Base-by-base conservation (phyloP, 331 rosid species). In the Arachis monticola region DNA sequence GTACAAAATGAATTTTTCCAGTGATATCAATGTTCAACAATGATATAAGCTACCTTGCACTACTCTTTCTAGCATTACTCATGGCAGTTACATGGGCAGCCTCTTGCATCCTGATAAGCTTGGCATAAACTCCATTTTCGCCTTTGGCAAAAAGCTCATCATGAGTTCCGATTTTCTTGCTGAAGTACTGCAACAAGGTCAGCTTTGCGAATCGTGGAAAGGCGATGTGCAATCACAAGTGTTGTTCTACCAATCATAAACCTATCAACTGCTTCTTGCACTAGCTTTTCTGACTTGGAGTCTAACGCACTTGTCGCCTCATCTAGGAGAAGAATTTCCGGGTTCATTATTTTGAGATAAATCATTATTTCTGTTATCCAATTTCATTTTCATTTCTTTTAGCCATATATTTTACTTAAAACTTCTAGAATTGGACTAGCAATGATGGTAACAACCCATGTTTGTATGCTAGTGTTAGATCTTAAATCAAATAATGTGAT, bases 261-360 rank as follows among this genome's bases (percentile, higher is more conserved):
- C 60, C 96, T 86, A 73, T 92, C 98, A 41, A 92, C 95, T 63
- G 98, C 98, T 77, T 92, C 96, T 73, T 90, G 98, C 51, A 92
- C 98, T 60, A 92, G 85, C 87, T 92, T 92, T 86, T 92, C 98
- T 0, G 98, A 92, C 56, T 92, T 96, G 0, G 98, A 92, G 85
- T 92, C 98, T 77, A 92, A 74, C 38, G 98, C 96, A 89, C 98
- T 92, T 46, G 98, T 92, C 31, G 98, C 98, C 85, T 92, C 98
- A 60, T 92, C 98, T 64, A 91, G 72, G 31, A 91, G 87, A 51
- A 91, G 80, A 70, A 91, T 88, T 73, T 95, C 92, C 9, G 97
- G 95, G 76, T 91, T 87, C 77, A 17, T 17, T 17, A 17, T 17
- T 17, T 17, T 17, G 22, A 17, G 22, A 17, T 17, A 17, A 17